phyloP scores from a whole-genome alignment of 257 asterid genomes.

The Capsicum chinense region DNA sequence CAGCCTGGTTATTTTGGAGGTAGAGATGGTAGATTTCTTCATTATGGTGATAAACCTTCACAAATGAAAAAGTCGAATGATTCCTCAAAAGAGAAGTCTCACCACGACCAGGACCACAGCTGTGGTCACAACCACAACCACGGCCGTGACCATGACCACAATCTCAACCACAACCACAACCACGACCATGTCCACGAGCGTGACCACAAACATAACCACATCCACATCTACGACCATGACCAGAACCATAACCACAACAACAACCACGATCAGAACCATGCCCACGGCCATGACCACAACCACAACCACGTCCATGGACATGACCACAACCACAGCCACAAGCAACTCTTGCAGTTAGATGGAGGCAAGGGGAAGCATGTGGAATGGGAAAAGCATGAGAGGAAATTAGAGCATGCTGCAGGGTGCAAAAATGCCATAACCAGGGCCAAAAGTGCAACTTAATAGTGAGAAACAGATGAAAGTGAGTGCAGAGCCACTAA shows the following conservation, averaged over 20 bases:
- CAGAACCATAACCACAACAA: neutral
- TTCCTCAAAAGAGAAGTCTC: neutral
- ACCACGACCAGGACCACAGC: neutral
- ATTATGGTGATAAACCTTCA: constrained; percentile 24
- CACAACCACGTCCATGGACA: neutral
- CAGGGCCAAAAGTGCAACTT: constrained; percentile 9
- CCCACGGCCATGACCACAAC: neutral
- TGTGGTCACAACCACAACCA: neutral
- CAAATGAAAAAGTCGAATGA: neutral
- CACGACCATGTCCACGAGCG: neutral
- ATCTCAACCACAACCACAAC: too few relatives aligned
- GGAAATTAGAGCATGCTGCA: constrained; percentile 18
- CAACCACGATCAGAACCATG: neutral
- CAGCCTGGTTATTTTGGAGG: neutral
- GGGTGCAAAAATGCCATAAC: constrained; percentile 4
- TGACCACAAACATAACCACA: neutral
- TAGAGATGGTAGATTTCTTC: constrained; percentile 27
- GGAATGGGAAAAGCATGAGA: neutral
- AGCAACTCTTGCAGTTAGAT: neutral
- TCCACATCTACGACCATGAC: neutral
- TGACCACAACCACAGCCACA: neutral
- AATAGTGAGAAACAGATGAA: neutral
- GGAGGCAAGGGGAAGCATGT: neutral
- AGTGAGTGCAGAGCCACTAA: neutral
- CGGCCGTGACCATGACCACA: neutral